These are phyloP conservation scores for Prunus davidiana DNA, from an alignment of 306 rosid genomes.

Conservation along the genomic window DNA sequence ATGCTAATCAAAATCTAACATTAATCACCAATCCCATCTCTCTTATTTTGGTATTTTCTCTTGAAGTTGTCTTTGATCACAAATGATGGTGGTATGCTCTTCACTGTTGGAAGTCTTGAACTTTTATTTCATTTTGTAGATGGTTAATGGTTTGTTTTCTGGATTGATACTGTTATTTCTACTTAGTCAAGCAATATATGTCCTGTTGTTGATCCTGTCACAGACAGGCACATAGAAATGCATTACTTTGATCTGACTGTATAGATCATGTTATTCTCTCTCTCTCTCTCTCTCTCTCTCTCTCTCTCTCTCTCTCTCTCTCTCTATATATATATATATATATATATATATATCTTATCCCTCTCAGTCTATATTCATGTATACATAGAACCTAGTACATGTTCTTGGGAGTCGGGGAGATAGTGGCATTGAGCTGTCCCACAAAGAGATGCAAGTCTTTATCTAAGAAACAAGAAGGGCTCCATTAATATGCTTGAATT, in stretches of 20 bases:
- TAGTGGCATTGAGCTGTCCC: neutral
- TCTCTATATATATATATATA: too few species aligned
- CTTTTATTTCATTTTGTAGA: neutral
- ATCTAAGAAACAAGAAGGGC: neutral
- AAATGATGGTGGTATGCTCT: neutral
- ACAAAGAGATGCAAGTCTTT: neutral
- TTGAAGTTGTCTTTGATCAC: neutral
- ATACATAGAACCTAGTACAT: neutral
- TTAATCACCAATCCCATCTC: conserved; percentile 20
- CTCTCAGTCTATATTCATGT: neutral
- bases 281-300: neutral
- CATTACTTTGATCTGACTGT: neutral
- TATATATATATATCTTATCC: too few species aligned
- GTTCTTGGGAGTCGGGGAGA: neutral
- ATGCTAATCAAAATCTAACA: conserved; percentile 22
- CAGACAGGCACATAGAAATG: neutral
- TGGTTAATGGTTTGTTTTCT: neutral
- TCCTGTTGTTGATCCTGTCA: neutral
- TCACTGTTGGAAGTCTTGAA: neutral
- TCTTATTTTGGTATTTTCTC: neutral
- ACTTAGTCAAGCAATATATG: neutral
- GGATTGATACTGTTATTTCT: neutral
- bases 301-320: too few species aligned
- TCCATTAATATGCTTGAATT: neutral
- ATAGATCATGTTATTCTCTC: neutral